These are phyloP conservation scores for Blepharisma undulans DNA, from an alignment of 169 alveolate genomes.

Conservation along the genomic window DNA sequence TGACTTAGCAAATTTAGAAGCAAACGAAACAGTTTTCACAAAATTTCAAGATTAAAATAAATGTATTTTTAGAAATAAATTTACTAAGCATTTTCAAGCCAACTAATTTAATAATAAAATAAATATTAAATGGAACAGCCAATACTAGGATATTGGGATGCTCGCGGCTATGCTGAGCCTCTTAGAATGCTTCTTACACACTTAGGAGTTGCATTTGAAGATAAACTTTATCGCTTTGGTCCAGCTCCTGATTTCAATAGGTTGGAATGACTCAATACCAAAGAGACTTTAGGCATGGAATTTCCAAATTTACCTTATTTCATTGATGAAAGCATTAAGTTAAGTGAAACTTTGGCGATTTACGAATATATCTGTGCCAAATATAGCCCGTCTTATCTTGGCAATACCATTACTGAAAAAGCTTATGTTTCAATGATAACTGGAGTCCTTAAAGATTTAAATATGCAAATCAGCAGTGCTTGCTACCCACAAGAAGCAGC, in stretches of 20 bases:
- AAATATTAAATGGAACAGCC: background rate
- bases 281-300: conserved; percentile 48
- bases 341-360: conserved; percentile 38
- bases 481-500: background rate
- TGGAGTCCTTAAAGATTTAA: background rate
- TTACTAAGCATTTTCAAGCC: no score
- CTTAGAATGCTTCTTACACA: conserved; percentile 13
- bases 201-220: conserved; percentile 27
- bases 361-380: background rate
- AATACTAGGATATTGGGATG: conserved; percentile 48
- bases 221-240: background rate
- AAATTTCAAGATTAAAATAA: no score
- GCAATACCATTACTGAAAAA: background rate
- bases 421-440: background rate
- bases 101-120: background rate
- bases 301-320: conserved; percentile 78
- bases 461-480: background rate
- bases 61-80: no score
- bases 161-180: conserved; percentile 41
- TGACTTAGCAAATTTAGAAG: no score
- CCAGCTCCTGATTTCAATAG: conserved; percentile 13
- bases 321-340: conserved; percentile 66
- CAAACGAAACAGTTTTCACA: no score
- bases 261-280: conserved; percentile 24
- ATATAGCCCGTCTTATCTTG: background rate